phyloP scores from a whole-genome alignment of 2,329 filamentous ascomycete species.

The Zymoseptoria brevis region DNA sequence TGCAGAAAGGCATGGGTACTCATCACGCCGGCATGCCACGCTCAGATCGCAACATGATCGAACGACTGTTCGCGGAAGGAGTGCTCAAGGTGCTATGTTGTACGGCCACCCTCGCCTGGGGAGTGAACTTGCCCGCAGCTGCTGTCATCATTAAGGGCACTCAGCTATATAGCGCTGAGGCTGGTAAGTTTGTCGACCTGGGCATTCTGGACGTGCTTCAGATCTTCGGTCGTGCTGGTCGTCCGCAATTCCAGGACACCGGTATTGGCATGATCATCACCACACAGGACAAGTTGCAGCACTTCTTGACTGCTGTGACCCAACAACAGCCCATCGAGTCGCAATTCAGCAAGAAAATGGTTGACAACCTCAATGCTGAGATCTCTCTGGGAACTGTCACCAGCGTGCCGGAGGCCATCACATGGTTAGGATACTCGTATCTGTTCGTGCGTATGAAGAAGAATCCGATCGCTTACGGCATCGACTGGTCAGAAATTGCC shows the following conservation, averaged over 20 bases:
- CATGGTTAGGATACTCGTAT: constrained; percentile 97
- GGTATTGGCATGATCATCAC: constrained; percentile 98
- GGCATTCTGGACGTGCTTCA: constrained; percentile 95
- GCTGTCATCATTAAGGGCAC: constrained; percentile 98
- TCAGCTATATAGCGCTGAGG: constrained; percentile 91
- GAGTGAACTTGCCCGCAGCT: constrained; percentile 94
- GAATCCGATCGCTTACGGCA: constrained; percentile 86
- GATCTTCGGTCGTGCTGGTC: constrained; percentile 95
- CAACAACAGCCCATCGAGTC: constrained; percentile 96
- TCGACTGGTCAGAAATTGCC: constrained; percentile 83
- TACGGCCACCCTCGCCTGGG: constrained; percentile 95
- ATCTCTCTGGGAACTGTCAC: constrained; percentile 91
- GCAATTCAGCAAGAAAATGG: constrained; percentile 84
- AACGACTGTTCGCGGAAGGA: constrained; percentile 80
- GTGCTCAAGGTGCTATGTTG: constrained; percentile 97
- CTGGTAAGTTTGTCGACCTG: constrained; percentile 92
- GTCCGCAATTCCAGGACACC: constrained; percentile 93
- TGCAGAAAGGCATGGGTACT: constrained; percentile 85
- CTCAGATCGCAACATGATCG: constrained; percentile 90
- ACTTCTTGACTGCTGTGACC: constrained; percentile 88
- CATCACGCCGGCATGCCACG: constrained; percentile 97
- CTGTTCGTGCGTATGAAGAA: constrained; percentile 93
- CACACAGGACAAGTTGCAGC: constrained; percentile 81
- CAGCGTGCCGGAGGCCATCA: constrained; percentile 83
- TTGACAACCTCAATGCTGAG: constrained; percentile 95